Evolutionary conservation across 208 protist genomes (phyloP).

Genomic region (Herpetomonas muscarum): DNA sequence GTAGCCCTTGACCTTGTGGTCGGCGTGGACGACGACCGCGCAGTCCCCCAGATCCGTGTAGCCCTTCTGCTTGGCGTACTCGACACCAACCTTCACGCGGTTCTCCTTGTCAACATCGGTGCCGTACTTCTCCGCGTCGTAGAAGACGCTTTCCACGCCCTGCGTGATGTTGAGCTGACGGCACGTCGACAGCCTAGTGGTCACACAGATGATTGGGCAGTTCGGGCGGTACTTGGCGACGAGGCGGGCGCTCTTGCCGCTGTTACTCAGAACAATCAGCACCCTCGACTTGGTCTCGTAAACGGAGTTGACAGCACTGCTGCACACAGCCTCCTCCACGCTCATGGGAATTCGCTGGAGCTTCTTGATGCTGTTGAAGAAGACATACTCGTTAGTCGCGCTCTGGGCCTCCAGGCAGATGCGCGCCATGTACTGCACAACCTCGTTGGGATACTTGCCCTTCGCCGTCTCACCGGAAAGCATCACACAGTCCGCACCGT

Average conservation of each 20-base stretch:
- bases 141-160: slow-evolving; percentile 76
- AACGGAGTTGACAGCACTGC: slow-evolving; percentile 92
- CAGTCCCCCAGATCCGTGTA: slow-evolving; percentile 58
- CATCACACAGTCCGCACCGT: slow-evolving; percentile 99
- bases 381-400: slow-evolving; percentile 66
- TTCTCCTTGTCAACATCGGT: slow-evolving; percentile 63
- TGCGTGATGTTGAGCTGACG: slow-evolving; percentile 84
- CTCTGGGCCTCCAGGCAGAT: slow-evolving; percentile 90
- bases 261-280: slow-evolving; percentile 93
- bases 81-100: slow-evolving; percentile 62
- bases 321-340: slow-evolving; percentile 91
- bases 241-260: slow-evolving; percentile 89
- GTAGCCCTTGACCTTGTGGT: slow-evolving; percentile 87
- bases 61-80: slow-evolving; percentile 51
- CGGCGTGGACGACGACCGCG: slow-evolving; percentile 74
- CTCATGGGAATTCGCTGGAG: slow-evolving; percentile 77
- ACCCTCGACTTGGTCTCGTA: slow-evolving; percentile 88
- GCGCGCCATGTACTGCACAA: slow-evolving; percentile 94
- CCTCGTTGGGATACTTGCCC: slow-evolving; percentile 94
- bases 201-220: slow-evolving; percentile 93
- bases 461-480: slow-evolving; percentile 98
- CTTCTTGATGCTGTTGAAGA: slow-evolving; percentile 85
- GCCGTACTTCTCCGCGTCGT: slow-evolving; percentile 57
- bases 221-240: slow-evolving; percentile 96
- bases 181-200: slow-evolving; percentile 76